phyloP scores from a whole-genome alignment of 2,329 filamentous ascomycete species.

The Nothophoma quercina region DNA sequence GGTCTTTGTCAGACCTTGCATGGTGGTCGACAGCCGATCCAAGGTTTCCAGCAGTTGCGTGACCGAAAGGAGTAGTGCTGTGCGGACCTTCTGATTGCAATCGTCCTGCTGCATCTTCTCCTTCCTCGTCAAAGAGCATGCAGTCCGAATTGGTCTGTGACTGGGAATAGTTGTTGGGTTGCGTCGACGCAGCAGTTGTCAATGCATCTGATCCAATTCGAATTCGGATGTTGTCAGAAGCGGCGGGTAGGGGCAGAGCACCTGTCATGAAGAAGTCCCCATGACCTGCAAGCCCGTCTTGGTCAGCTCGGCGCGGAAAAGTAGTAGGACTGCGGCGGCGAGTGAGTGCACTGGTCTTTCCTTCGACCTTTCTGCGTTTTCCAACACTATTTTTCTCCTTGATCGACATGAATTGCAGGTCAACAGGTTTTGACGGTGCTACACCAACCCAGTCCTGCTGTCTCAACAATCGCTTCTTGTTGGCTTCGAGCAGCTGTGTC shows the following conservation, averaged over 20 bases:
- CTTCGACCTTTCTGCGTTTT: conserved; percentile 41
- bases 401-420: conserved; percentile 35
- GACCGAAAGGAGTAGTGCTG: background rate
- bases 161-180: conserved; percentile 11
- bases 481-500: conserved; percentile 34
- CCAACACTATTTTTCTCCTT: conserved; percentile 42
- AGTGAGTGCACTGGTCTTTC: conserved; percentile 5
- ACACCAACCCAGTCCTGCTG: conserved; percentile 48
- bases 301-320: background rate
- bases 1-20: conserved; percentile 1
- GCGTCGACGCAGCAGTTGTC: conserved; percentile 31
- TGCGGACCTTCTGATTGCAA: background rate
- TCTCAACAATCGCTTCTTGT: conserved; percentile 39
- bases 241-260: conserved; percentile 18
- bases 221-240: conserved; percentile 39
- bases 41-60: background rate
- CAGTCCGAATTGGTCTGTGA: conserved; percentile 38
- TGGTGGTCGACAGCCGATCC: background rate
- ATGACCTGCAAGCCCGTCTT: conserved; percentile 3
- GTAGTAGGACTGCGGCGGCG: background rate
- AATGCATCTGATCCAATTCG: conserved; percentile 49
- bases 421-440: conserved; percentile 35
- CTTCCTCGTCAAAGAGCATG: conserved; percentile 48
- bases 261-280: conserved; percentile 20
- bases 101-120: conserved; percentile 15